phyloP scores from a whole-genome alignment of 495 filamentous ascomycete species.

The Astrocystis sublimbata region DNA sequence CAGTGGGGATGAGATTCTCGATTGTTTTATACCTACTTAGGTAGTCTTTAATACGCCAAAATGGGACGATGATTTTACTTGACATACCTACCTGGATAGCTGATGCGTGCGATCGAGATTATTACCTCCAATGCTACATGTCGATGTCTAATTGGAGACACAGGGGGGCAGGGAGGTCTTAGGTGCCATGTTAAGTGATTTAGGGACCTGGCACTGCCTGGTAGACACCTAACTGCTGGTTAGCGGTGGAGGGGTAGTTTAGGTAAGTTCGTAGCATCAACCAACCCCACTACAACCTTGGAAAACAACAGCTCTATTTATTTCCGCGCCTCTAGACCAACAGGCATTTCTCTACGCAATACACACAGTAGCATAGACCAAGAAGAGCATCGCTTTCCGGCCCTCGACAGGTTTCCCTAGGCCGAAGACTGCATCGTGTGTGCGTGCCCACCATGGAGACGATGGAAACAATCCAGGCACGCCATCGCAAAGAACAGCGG shows the following conservation, averaged over 20 bases:
- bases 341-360: not conserved
- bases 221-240: too few relatives aligned
- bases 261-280: not conserved
- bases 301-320: slow-evolving; percentile 13
- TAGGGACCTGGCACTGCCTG: too few relatives aligned
- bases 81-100: not conserved
- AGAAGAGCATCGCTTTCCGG: not conserved
- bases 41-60: slow-evolving; percentile 37
- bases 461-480: slow-evolving; percentile 73
- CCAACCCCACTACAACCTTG: not conserved
- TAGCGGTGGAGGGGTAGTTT: not conserved
- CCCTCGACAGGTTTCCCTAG: too few relatives aligned
- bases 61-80: slow-evolving; percentile 26
- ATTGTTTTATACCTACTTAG: slow-evolving; percentile 32
- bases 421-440: too few relatives aligned
- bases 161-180: not conserved
- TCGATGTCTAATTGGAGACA: too few relatives aligned
- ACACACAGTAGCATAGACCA: not conserved
- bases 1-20: not conserved
- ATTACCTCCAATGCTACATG: not conserved
- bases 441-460: slow-evolving; percentile 36
- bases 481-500: slow-evolving; percentile 84
- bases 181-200: too few relatives aligned
- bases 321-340: not conserved
- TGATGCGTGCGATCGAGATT: too few relatives aligned